Evolutionary conservation across 495 filamentous ascomycete species (phyloP), one percentile per base, ranked within the genome.

Genomic region (Clavariopsis aquatica): DNA sequence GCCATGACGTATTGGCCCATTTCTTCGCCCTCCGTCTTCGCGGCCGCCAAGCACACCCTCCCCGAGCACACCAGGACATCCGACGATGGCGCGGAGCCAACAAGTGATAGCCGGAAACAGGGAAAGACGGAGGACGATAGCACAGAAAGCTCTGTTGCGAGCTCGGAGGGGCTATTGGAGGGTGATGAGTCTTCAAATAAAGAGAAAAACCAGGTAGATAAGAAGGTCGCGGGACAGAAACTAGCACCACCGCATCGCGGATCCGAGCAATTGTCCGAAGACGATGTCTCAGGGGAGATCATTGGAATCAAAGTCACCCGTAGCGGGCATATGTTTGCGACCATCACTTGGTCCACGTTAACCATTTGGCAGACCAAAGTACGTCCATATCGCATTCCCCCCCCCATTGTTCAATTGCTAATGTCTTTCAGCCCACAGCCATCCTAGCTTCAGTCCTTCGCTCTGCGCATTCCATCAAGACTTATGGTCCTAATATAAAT

Each of bases 331-430:
- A 78, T 96, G 60, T 97, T 99, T 78, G 90, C 89, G 51, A 91
- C 90, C 15, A 90, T 98, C 71, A 97, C 94, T 1, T 76, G 82
- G 5, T 88, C 88, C 8, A 88, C 88, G 4, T 82, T 98, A 71
- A 90, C 87, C 19, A 82, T 98, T 60, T 99, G 95, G 95, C 95
- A 99, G 77, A 93, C 90, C 57, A 92, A 91, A 81, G 93, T 93
- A 83, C 62, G 82, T 74, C 71, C 64, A 71, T 79, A 19, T 57
- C 26, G 10, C 8, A 65, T 34, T n/a, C 15, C 23, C 46, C 15
- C 26, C 22, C 19, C 38, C 24, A 29, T 9, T 55, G 15, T 20
- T 56, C 53, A 28, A 49, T 22, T 46, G 56, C 56, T 65, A 28
- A 69, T 41, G 23, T 24, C 24, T 22, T 34, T 22, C 15, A 97